Evolutionary conservation across 768 basidiomycete genomes (phyloP), one percentile per base, ranked within the genome.

Genomic region (Lactifluus piperatus): DNA sequence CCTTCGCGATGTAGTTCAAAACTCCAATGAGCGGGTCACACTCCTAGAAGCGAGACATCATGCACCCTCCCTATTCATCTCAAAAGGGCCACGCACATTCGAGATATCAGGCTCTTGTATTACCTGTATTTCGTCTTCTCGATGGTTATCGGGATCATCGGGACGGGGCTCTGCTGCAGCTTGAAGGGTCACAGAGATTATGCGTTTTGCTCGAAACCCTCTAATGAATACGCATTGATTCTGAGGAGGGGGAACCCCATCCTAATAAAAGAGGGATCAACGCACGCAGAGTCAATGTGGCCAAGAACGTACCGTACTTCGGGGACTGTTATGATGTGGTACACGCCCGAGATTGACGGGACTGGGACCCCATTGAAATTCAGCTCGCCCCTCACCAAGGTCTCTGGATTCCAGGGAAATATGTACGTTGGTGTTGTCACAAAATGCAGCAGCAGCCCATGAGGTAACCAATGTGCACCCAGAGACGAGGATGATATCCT

Each of bases 401-500:
- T 6, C 30, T 32, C 4, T 10, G 34, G 8, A 20, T 27, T 20
- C 14, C 43, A 58, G n/a, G 3, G 44, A 32, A 24, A 58, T 14
- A 11, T 30, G 41, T 0, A 34, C 43, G 22, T 46, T 47, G n/a
- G n/a, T n/a, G n/a, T n/a, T n/a, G n/a, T n/a, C n/a, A n/a, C n/a
- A n/a, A n/a, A n/a, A n/a, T n/a, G n/a, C n/a, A n/a, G n/a, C n/a
- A n/a, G n/a, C n/a, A n/a, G n/a, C n/a, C n/a, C n/a, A n/a, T n/a
- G n/a, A n/a, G n/a, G n/a, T n/a, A n/a, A n/a, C n/a, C n/a, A n/a
- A n/a, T n/a, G n/a, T n/a, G n/a, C n/a, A n/a, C n/a, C n/a, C n/a
- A n/a, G n/a, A n/a, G n/a, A n/a, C n/a, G n/a, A n/a, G 57, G 26
- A 58, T 58, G 20, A 58, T 41, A n/a, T 58, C 57, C 34, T 58